phyloP scores from a whole-genome alignment of 257 asterid genomes.

The Catharanthus roseus region DNA sequence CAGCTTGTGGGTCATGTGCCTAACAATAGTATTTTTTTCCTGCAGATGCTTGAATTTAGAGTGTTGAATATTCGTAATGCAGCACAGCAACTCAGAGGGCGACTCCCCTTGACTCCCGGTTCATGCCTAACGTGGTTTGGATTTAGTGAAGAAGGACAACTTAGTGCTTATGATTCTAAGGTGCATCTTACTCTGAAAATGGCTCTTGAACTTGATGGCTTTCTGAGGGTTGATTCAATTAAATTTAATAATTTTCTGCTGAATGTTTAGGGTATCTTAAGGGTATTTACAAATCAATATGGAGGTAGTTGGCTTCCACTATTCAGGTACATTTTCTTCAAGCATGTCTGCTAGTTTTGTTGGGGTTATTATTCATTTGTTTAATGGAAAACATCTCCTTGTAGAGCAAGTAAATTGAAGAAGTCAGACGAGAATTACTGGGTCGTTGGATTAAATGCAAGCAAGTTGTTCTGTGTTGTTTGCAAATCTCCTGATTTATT shows the following conservation, averaged over 20 bases:
- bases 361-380: neutral
- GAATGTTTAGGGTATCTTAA: conserved; percentile 68
- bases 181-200: conserved; percentile 32
- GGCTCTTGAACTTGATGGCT: neutral
- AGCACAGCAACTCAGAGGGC: conserved; percentile 52
- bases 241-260: conserved; percentile 9
- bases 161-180: conserved; percentile 91
- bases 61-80: conserved; percentile 54
- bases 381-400: conserved; percentile 14
- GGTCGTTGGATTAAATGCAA: conserved; percentile 78
- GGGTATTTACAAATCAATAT: conserved; percentile 68
- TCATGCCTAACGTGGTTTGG: conserved; percentile 89
- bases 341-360: neutral
- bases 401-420: conserved; percentile 63
- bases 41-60: conserved; percentile 88
- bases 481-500: conserved; percentile 84
- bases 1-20: conserved; percentile 1
- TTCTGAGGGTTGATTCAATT: neutral
- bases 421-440: conserved; percentile 75
- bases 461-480: conserved; percentile 72
- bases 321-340: conserved; percentile 60
- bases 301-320: conserved; percentile 96
- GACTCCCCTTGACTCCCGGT: conserved; percentile 90
- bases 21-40: conserved; percentile 11
- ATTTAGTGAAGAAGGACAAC: conserved; percentile 87